Conservation (phyloP, 352 stramenopile genomes). For the Globisporangium cederbergense region DNA sequence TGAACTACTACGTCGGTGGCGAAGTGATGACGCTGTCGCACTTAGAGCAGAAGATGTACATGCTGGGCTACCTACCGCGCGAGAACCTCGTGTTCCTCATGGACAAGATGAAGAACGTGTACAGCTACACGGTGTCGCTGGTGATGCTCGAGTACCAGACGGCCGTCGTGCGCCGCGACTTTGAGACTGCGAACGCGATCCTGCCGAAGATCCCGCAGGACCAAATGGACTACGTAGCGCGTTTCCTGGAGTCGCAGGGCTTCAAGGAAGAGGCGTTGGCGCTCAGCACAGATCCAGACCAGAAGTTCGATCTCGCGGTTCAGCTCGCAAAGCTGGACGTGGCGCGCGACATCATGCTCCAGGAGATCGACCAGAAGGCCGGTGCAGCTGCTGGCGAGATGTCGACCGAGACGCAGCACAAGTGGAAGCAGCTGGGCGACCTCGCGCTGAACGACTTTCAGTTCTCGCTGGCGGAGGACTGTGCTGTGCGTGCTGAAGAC, state of each 20-base stretch:
- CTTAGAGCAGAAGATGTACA: slow-evolving; percentile 94
- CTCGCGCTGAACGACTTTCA: slow-evolving; percentile 92
- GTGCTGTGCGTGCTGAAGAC: slow-evolving; percentile 93
- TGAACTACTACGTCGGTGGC: slow-evolving; percentile 99
- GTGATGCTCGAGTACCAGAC: slow-evolving; percentile 99
- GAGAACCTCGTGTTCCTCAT: slow-evolving; percentile 99
- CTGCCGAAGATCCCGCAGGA: slow-evolving; percentile 92
- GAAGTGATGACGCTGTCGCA: slow-evolving; percentile 98
- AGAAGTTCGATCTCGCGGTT: slow-evolving; percentile 98
- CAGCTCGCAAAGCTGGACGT: slow-evolving; percentile 96
- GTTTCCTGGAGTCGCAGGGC: slow-evolving; percentile 98
- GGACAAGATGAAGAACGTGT: slow-evolving; percentile 96
- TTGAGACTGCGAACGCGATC: slow-evolving; percentile 96
- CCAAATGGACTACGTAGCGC: slow-evolving; percentile 77
- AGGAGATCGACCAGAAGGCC: slow-evolving; percentile 73
- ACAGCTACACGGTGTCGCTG: slow-evolving; percentile 90
- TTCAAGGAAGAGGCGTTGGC: slow-evolving; percentile 97
- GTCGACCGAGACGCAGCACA: slow-evolving; percentile 94
- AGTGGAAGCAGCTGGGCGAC: slow-evolving; percentile 97
- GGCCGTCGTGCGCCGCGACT: slow-evolving; percentile 97
- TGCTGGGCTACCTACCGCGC: slow-evolving; percentile 97
- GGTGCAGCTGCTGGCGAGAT: slow-evolving; percentile 62
- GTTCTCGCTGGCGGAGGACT: slow-evolving; percentile 93
- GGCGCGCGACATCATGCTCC: slow-evolving; percentile 92
- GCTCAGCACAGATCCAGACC: slow-evolving; percentile 93